Percentiles rank a stretch among this genome's conserved stretches.
Evolutionary conservation across 148 eudicot genomes (phyloP).

Genomic region (Suaeda aralocaspica): DNA sequence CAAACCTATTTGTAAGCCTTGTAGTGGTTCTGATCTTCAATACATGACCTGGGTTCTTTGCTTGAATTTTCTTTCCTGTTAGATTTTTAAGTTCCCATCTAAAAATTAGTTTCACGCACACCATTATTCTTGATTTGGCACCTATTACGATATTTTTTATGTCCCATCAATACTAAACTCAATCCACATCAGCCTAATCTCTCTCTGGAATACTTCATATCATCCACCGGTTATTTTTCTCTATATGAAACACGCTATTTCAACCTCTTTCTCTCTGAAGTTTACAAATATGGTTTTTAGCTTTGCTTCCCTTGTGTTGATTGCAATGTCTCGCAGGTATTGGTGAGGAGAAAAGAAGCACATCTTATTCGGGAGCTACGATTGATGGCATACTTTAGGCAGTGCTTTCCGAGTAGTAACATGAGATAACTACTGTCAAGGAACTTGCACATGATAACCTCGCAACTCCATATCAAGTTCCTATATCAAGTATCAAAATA

Average conservation of each 20-base stretch:
- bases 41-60: neutral
- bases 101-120: neutral
- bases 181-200: neutral
- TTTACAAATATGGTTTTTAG: neutral
- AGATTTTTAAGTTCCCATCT: neutral
- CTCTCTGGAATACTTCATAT: neutral
- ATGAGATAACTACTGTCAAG: slow-evolving; percentile 49
- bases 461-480: slow-evolving; percentile 81
- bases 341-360: slow-evolving; percentile 68
- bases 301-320: slow-evolving; percentile 9
- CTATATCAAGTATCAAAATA: slow-evolving; percentile 62
- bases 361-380: slow-evolving; percentile 61
- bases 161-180: neutral
- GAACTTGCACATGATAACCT: slow-evolving; percentile 79
- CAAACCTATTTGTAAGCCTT: neutral
- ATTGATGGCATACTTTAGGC: slow-evolving; percentile 81
- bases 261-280: neutral
- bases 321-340: slow-evolving; percentile 40
- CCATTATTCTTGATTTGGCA: neutral
- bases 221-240: neutral
- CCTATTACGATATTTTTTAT: neutral
- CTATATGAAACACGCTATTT: neutral
- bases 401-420: slow-evolving; percentile 64
- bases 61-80: neutral
- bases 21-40: neutral